These are phyloP conservation scores for Colletotrichum eremochloae DNA, from an alignment of 2,329 filamentous ascomycete genomes.

Conservation along the genomic window DNA sequence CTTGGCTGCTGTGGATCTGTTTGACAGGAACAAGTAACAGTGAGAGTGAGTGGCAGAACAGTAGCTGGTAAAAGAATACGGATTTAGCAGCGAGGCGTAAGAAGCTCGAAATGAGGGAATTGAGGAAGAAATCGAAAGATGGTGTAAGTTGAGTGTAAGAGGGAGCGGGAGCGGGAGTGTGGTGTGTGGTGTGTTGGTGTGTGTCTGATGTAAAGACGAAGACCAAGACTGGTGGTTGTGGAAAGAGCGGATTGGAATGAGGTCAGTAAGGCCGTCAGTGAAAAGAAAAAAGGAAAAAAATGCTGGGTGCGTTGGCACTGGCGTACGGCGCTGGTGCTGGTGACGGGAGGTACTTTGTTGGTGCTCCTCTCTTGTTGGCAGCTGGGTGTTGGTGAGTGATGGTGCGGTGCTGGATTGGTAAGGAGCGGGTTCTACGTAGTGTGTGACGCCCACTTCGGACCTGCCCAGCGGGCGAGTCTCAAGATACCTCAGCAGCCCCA, in stretches of 20 bases:
- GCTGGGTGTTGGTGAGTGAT: constrained; percentile 5
- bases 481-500: constrained; percentile 26
- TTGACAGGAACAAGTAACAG: constrained; percentile 32
- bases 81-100: constrained; percentile 19
- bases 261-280: constrained; percentile 39
- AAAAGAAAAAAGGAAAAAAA: constrained; percentile 23
- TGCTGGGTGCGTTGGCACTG: constrained; percentile 36
- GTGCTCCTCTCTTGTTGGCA: constrained; percentile 2
- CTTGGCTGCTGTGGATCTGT: constrained; percentile 34
- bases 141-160: constrained; percentile 26
- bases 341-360: constrained; percentile 22
- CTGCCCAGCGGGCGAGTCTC: constrained; percentile 29
- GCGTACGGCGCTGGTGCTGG: constrained; percentile 10
- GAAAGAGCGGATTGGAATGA: constrained; percentile 40
- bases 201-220: constrained; percentile 42
- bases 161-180: neutral
- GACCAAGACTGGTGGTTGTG: constrained; percentile 36
- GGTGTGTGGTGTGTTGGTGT: constrained; percentile 15
- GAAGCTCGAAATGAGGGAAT: constrained; percentile 41
- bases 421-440: constrained; percentile 24
- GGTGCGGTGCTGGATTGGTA: constrained; percentile 32
- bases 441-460: constrained; percentile 33
- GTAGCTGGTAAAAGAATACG: constrained; percentile 20
- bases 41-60: constrained; percentile 27
- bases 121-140: constrained; percentile 20